phyloP scores from a whole-genome alignment of 257 asterid species.

The Solanum chmielewskii region DNA sequence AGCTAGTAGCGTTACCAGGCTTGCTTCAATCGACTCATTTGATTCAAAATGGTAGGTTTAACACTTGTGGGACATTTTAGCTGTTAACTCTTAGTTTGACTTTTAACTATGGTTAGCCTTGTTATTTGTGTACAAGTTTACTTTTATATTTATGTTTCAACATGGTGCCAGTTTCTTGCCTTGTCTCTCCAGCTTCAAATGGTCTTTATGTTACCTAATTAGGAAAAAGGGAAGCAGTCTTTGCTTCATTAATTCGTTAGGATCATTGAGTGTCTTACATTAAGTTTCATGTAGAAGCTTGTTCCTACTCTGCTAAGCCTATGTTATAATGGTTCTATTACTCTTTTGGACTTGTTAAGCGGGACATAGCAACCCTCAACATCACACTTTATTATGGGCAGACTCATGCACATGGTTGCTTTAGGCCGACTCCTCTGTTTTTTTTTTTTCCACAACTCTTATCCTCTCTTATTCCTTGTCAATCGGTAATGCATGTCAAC shows the following conservation, averaged over 20 bases:
- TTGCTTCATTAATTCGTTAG: not conserved
- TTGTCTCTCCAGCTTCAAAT: not conserved
- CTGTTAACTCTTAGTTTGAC: not conserved
- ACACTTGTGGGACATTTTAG: not conserved
- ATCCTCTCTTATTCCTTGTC: not conserved
- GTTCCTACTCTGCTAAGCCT: not conserved
- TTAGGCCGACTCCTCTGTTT: not conserved
- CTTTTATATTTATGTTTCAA: not conserved
- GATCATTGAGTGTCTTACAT: not conserved
- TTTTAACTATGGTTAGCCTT: not conserved
- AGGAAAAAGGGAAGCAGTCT: not conserved
- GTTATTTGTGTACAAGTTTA: not conserved
- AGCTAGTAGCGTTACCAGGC: constrained; percentile 74
- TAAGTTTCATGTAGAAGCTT: not conserved
- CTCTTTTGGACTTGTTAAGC: not conserved
- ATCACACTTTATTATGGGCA: not conserved
- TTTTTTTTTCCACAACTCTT: not conserved
- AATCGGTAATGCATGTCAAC: not conserved
- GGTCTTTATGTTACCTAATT: not conserved
- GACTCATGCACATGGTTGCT: not conserved
- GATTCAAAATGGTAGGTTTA: constrained; percentile 83
- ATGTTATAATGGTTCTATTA: not conserved
- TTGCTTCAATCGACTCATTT: constrained; percentile 93
- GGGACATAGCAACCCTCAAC: not conserved
- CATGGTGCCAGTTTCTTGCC: not conserved